A percentile compares a stretch with the other conserved stretches of the same genome.
These are phyloP conservation scores for Wickerhamomyces alni DNA, from an alignment of 805 yeast species.

Conservation along the genomic window DNA sequence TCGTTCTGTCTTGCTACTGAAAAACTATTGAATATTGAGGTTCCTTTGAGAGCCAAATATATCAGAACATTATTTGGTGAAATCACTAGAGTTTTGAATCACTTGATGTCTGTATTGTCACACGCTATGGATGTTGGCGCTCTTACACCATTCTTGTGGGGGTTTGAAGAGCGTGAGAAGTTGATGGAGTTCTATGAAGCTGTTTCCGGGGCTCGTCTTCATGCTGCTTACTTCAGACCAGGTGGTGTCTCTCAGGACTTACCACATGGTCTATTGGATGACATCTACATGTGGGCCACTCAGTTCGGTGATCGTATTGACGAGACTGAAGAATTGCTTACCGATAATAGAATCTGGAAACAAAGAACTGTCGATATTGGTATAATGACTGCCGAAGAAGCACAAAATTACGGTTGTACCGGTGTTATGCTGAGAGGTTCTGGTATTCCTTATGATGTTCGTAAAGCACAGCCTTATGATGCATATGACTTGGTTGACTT, in stretches of 20 bases:
- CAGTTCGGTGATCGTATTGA: constrained; percentile 91
- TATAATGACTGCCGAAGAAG: constrained; percentile 79
- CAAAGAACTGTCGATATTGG: constrained; percentile 81
- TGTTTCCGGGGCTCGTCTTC: constrained; percentile 86
- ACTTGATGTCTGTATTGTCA: constrained; percentile 78
- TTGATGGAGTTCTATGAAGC: constrained; percentile 90
- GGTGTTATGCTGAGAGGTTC: constrained; percentile 92
- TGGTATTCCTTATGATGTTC: constrained; percentile 80
- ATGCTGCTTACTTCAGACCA: constrained; percentile 83
- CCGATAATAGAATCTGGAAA: constrained; percentile 91
- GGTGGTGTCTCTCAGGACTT: constrained; percentile 90
- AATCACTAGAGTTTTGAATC: constrained; percentile 78
- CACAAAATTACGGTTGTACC: constrained; percentile 69
- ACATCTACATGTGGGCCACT: constrained; percentile 93
- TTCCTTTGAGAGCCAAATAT: constrained; percentile 80
- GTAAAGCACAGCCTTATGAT: constrained; percentile 85
- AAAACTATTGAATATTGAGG: constrained; percentile 76
- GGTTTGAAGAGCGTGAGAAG: constrained; percentile 89
- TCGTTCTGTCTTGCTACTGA: constrained; percentile 81
- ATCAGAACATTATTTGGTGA: constrained; percentile 84
- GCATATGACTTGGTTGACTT: constrained; percentile 84
- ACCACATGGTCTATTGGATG: constrained; percentile 82
- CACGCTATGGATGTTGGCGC: constrained; percentile 97
- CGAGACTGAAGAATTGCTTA: constrained; percentile 82
- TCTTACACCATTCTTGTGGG: constrained; percentile 89